A percentile compares a stretch with the other conserved stretches of the same genome.
phyloP scores from a whole-genome alignment of 2,329 filamentous ascomycete genomes.

The Diplocarpon mali region DNA sequence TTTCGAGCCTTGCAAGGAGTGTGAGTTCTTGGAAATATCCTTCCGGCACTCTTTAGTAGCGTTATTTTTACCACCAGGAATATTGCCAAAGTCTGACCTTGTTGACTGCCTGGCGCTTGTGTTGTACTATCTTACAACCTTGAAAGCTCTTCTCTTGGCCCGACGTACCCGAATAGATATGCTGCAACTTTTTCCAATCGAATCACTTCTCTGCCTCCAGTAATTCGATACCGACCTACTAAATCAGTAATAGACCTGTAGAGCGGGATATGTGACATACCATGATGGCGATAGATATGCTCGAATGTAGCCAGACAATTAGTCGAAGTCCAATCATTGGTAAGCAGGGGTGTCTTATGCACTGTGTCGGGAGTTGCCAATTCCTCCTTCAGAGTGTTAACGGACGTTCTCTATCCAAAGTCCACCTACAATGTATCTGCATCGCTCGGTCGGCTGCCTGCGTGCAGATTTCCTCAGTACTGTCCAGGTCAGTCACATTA shows the following conservation, averaged over 20 bases:
- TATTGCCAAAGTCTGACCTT: no score
- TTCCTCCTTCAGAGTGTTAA: no score
- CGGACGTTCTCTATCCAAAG: no score
- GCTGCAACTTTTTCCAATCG: slow-evolving; percentile 55
- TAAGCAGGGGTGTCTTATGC: no score
- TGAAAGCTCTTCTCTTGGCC: slow-evolving; percentile 27
- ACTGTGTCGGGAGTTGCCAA: no score
- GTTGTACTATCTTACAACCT: slow-evolving; percentile 10
- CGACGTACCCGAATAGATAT: slow-evolving; percentile 40
- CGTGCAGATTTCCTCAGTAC: slow-evolving; percentile 50
- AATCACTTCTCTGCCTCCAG: slow-evolving; percentile 20
- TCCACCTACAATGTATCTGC: slow-evolving; percentile 32
- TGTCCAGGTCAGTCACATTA: slow-evolving; percentile 60
- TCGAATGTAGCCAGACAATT: slow-evolving; percentile 38
- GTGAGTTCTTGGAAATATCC: no score
- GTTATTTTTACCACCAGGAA: no score
- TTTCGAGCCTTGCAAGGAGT: no score
- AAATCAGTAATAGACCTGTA: not conserved
- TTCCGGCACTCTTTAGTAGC: no score
- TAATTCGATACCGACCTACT: slow-evolving; percentile 34
- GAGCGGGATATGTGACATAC: slow-evolving; percentile 21
- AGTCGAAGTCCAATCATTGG: no score
- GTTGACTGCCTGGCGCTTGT: not conserved
- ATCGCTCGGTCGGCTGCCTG: slow-evolving; percentile 52
- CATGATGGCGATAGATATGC: slow-evolving; percentile 54